phyloP scores from a whole-genome alignment of 345 rosid genomes.

The Triadica sebifera region DNA sequence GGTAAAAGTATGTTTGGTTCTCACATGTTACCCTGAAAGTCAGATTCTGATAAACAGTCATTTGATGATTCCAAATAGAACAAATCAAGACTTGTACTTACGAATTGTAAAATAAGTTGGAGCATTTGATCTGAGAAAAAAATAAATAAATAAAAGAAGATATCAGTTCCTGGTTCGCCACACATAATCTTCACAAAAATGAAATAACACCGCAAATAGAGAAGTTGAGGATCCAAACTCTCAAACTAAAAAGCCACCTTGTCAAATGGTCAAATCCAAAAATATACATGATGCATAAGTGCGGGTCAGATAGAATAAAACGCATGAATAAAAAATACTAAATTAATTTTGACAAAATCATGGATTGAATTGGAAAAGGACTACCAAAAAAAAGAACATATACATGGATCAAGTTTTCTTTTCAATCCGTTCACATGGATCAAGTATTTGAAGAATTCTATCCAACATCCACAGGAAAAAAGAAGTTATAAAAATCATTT shows the following conservation, averaged over 20 bases:
- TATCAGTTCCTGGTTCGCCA: slow-evolving; percentile 13
- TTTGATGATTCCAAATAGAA: slow-evolving; percentile 1
- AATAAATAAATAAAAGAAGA: too few relatives aligned
- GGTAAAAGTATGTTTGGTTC: background rate
- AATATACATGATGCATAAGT: background rate
- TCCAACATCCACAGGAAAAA: background rate
- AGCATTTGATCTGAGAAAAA: slow-evolving; percentile 49
- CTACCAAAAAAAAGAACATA: background rate
- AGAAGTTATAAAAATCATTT: background rate
- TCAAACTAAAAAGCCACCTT: background rate
- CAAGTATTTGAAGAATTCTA: background rate
- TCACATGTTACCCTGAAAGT: background rate
- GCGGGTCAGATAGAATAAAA: background rate
- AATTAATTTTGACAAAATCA: too few relatives aligned
- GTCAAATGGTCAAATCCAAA: background rate
- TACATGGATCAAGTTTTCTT: background rate
- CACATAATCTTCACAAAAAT: background rate
- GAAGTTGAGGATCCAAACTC: background rate
- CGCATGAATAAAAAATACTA: background rate
- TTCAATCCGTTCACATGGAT: background rate
- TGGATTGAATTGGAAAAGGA: too few relatives aligned
- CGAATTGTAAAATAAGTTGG: slow-evolving; percentile 87
- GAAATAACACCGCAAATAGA: background rate
- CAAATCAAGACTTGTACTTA: slow-evolving; percentile 41
- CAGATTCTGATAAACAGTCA: background rate